Conservation (phyloP, 2,329 filamentous ascomycete species). For the Raffaelea deltoideospora region DNA sequence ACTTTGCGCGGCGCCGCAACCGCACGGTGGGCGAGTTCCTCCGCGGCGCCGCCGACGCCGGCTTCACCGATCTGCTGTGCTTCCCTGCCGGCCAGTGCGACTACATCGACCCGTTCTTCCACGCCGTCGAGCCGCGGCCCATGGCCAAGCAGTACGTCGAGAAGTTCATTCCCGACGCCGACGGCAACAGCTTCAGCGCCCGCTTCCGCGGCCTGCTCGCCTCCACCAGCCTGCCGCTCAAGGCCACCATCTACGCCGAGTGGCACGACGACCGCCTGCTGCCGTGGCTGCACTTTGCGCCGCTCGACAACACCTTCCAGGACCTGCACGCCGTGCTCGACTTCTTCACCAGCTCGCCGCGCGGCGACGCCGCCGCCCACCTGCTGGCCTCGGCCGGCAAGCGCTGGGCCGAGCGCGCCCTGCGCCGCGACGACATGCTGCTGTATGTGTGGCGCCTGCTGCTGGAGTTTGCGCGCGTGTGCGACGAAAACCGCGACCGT, state of each 20-base stretch:
- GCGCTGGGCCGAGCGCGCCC: slow-evolving; percentile 44
- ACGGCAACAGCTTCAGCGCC: slow-evolving; percentile 51
- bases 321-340: slow-evolving; percentile 52
- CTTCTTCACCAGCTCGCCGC: slow-evolving; percentile 38
- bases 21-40: slow-evolving; percentile 26
- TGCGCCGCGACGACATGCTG: slow-evolving; percentile 50
- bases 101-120: slow-evolving; percentile 23
- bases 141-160: slow-evolving; percentile 35
- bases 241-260: slow-evolving; percentile 57
- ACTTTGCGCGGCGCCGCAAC: slow-evolving; percentile 20
- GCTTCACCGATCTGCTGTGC: slow-evolving; percentile 28
- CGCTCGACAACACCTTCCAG: slow-evolving; percentile 52
- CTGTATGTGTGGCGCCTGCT: slow-evolving; percentile 49
- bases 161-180: slow-evolving; percentile 56
- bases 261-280: slow-evolving; percentile 59
- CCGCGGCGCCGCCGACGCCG: slow-evolving; percentile 22
- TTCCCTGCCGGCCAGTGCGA: slow-evolving; percentile 19
- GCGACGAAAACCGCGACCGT: slow-evolving; percentile 25
- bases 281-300: slow-evolving; percentile 59
- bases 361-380: slow-evolving; percentile 38
- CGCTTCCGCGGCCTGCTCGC: slow-evolving; percentile 49
- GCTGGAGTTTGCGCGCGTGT: slow-evolving; percentile 40
- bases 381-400: slow-evolving; percentile 44
- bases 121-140: slow-evolving; percentile 16
- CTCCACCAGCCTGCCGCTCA: slow-evolving; percentile 51